Base-by-base conservation (phyloP, 805 yeast species). In the Saccharomycopsis javanensis region DNA sequence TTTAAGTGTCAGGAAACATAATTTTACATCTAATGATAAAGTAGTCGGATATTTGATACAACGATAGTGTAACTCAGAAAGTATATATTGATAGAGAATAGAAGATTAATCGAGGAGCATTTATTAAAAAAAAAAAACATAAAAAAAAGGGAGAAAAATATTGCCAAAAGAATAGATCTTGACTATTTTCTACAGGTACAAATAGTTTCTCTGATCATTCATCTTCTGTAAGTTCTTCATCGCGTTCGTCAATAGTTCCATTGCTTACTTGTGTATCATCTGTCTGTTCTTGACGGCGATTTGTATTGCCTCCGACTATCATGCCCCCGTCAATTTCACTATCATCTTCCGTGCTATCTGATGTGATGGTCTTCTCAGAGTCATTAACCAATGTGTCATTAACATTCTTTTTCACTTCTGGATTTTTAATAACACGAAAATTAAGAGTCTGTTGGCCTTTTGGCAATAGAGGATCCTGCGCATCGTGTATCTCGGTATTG, bases 391-490 rank as follows among this genome's bases (percentile, higher is more conserved):
- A 27, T 7, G 48, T 60, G 34, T 37, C 50, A 27, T 15, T 27
- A 20, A 7, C 46, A 15, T 4, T 42, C 28, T 15, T 42, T 42
- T 42, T 42, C 25, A 28, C 34, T 3, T 37, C 45, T 11, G 33
- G 13, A 11, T 48, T 50, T 16, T 58, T 54, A 11, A 25, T 15
- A 7, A 38, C 50, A 10, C 65, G 65, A 58, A 74, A 72, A 13
- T 64, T 62, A 20, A 77, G 64, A 1, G 71, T 71, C 52, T 67
- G 69, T 58, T 77, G 81, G 15, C 79, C 79, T 61, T 73, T 75
- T 1, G 70, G 68, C 46, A 73, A 62, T 25, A n/a, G 18, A n/a
- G 23, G 15, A 13, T 52, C 62, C 46, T 53, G 56, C 7, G 28
- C 34, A 13, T 48, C 57, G 16, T 53, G 57, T 7, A 27, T 38